Evolutionary conservation across 345 rosid species (phyloP).

Genomic region (Lepidium didymum): DNA sequence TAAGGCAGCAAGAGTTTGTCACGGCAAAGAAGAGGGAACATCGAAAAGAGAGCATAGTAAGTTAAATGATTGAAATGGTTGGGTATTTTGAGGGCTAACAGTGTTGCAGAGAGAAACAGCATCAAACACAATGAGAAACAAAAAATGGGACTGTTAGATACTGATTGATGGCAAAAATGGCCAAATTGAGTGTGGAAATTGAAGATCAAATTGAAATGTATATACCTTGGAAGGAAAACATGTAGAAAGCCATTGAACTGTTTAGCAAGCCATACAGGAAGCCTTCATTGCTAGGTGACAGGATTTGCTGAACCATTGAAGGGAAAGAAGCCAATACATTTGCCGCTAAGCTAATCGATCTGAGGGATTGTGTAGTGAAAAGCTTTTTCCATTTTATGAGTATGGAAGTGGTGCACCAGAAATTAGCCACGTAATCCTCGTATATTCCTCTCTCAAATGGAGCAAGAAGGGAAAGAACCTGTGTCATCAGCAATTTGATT

Average conservation of each 20-base stretch:
- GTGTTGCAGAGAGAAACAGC: slow-evolving; percentile 81
- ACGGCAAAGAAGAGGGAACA: slow-evolving; percentile 82
- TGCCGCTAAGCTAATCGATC: slow-evolving; percentile 50
- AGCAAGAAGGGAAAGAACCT: slow-evolving; percentile 89
- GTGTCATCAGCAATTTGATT: slow-evolving; percentile 15
- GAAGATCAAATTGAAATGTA: not conserved
- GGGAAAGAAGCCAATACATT: slow-evolving; percentile 66
- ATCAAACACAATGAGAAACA: slow-evolving; percentile 23
- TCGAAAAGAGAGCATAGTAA: slow-evolving; percentile 71
- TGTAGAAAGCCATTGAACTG: slow-evolving; percentile 76
- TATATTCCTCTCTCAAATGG: slow-evolving; percentile 98
- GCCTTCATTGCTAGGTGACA: slow-evolving; percentile 70
- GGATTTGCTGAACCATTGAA: slow-evolving; percentile 83
- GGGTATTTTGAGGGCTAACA: slow-evolving; percentile 58
- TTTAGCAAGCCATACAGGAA: slow-evolving; percentile 75
- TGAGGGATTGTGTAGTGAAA: slow-evolving; percentile 52
- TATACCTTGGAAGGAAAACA: slow-evolving; percentile 87
- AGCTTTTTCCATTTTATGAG: slow-evolving; percentile 82
- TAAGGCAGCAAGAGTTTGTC: slow-evolving; percentile 76
- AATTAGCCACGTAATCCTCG: slow-evolving; percentile 94
- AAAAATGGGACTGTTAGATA: not conserved
- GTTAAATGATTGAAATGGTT: slow-evolving; percentile 45
- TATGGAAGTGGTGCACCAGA: slow-evolving; percentile 84
- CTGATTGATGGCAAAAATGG: not conserved
- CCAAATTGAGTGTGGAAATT: not conserved